Base-by-base conservation (phyloP, 176 grass and related monocot species). In the Cymbopogon citratus region DNA sequence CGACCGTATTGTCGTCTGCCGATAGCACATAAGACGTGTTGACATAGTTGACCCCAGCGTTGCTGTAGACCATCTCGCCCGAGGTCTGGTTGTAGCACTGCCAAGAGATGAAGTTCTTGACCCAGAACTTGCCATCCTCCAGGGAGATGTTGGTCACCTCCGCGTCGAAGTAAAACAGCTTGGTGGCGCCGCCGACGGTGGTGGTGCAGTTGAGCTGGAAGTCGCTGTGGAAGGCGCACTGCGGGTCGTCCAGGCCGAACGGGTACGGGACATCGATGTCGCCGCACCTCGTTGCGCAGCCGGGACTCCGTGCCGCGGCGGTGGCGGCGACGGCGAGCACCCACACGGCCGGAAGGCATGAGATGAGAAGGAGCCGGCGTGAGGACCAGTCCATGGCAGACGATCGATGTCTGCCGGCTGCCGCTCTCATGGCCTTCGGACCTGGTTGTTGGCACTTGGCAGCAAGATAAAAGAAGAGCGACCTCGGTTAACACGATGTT, bases 141-240 rank as follows among this genome's bases (percentile, higher is more conserved):
- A 73, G 8, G 43, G 71, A 73, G 71, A 73, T 10, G 24, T 1
- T 49, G 26, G 8, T 73, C 71, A 73, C 71, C 71, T 73, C 70
- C 15, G 1, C 0, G 44, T 73, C 1, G 0, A 19, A 5, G 38
- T 39, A 7, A 9, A 8, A 9, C 41, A 73, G 44, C 70, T 7
- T 49, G 3, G 25, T 73, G 38, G 38, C 1, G 38, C 8, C 0
- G 8, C 1, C 44, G 5, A 0, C 62, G 43, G 1, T 0, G 71
- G 71, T 51, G 41, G 23, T 72, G 38, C 38, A 73, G 71, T 73
- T 51, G 26, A 73, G 44, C 71, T 0, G 2, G 0, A 73, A 73
- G 44, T 8, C 44, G 25, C 0, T 4, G 71, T 49, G 0, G 71
- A 73, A 51, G 0, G 71, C 44, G 26, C 71, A 73, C 71, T 0